Percentiles rank a stretch among this genome's conserved stretches.
These are phyloP conservation scores for Musa beccarii DNA, from an alignment of 176 grass and related monocot genomes.

Conservation along the genomic window DNA sequence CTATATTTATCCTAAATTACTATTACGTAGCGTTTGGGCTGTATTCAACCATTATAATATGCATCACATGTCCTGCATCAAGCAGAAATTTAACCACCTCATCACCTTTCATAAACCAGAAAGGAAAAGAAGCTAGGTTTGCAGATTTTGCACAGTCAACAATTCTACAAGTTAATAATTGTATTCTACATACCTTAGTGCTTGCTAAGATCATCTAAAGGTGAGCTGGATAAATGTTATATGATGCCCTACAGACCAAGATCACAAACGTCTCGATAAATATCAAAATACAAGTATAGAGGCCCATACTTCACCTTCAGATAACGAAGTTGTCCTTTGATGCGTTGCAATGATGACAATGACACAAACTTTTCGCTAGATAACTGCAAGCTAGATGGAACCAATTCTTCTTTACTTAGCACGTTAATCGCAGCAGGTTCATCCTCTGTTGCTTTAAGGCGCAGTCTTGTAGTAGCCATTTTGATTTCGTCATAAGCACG, in stretches of 20 bases:
- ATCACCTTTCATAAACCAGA: neutral
- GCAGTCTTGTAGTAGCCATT: constrained; percentile 74
- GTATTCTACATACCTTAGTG: neutral
- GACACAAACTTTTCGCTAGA: constrained; percentile 74
- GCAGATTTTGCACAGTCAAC: neutral
- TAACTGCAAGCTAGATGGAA: constrained; percentile 68
- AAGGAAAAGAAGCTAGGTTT: neutral
- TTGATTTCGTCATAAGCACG: constrained; percentile 87
- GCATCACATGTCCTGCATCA: neutral
- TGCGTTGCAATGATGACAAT: constrained; percentile 56
- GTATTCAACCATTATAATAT: neutral
- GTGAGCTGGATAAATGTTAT: neutral
- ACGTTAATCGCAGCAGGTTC: constrained; percentile 59
- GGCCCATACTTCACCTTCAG: constrained; percentile 40
- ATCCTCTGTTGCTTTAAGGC: constrained; percentile 67
- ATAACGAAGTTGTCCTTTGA: constrained; percentile 84
- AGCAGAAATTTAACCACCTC: neutral
- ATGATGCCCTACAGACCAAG: neutral
- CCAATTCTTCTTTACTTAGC: constrained; percentile 62
- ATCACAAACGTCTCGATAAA: too few species aligned
- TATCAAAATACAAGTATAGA: neutral
- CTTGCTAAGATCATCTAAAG: neutral
- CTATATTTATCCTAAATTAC: too few species aligned
- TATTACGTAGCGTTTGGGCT: too few species aligned
- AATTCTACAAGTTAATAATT: neutral